Base-by-base conservation (phyloP, 1,284 basidiomycete species). In the Rhodofomes roseus region DNA sequence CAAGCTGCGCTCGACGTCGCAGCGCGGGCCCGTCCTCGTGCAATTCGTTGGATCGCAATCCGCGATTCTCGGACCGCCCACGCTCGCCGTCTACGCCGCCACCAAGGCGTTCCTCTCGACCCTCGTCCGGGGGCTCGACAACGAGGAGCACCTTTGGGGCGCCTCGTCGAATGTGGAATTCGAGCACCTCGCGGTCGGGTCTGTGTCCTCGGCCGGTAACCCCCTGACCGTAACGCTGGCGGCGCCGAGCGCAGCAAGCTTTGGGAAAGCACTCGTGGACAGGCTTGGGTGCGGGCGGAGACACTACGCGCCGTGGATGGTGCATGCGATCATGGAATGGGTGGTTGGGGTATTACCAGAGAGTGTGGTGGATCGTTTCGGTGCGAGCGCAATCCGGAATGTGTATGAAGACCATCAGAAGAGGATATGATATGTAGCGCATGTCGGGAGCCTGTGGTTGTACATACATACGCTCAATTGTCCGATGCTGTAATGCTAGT, bases 11-110 rank as follows among this genome's bases (percentile, higher is more conserved):
- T 54, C 58, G 48, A 54, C 62, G 4, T 61, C 66, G 54, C 41
- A 41, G 37, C 54, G 58, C 36, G 66, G 68, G 4, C 70, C 69
- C 41, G 67, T 66, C 25, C 57, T 64, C 54, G 65, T 69, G 25
- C 54, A 64, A 9, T 71, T 68, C 65, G 61, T 66, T 37, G 68
- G 69, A 57, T 71, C 68, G 12, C 55, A 58, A 48, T 61, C 66
- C 0, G 60, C 44, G 39, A 64, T 68, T 59, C 46, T 66, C 56
- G 54, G 57, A 12, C 64, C 67, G 4, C 62, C 67, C 2, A 66
- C 66, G 8, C 61, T 70, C 41, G 46, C 64, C 29, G 57, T 67
- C 36, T 71, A 71, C 61, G 65, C 66, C 27, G 61, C 67, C 18
- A 62, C 64, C 9, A 70, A 70, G 59, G 58, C 60, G 2, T 70